Conservation (phyloP, 2,329 filamentous ascomycete genomes). For the Pseudomassariella vexata region DNA sequence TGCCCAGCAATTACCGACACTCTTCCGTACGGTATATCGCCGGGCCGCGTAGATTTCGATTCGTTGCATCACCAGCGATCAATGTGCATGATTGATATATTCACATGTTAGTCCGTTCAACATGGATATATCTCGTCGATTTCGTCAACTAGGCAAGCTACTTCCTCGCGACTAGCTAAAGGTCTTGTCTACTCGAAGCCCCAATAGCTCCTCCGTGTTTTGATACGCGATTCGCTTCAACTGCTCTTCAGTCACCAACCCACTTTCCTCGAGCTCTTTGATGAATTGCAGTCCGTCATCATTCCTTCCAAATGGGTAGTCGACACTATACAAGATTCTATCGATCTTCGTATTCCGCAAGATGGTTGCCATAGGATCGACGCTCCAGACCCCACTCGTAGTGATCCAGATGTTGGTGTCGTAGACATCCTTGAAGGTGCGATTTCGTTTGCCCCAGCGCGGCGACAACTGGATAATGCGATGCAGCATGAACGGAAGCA, state of each 20-base stretch:
- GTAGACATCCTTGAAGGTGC: conserved; percentile 43
- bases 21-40: too few species aligned
- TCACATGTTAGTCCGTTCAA: too few species aligned
- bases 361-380: conserved; percentile 39
- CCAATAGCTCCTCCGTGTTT: conserved; percentile 37
- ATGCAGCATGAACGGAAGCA: conserved; percentile 49
- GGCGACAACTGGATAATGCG: conserved; percentile 28
- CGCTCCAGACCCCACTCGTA: conserved; percentile 46
- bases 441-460: conserved; percentile 21
- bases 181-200: conserved; percentile 1
- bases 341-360: conserved; percentile 40
- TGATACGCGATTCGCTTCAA: conserved; percentile 41
- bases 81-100: too few species aligned
- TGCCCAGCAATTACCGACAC: too few species aligned
- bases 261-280: conserved; percentile 40
- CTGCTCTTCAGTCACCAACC: conserved; percentile 40
- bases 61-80: too few species aligned
- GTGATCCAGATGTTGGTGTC: conserved; percentile 52
- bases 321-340: conserved; percentile 48
- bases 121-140: too few species aligned
- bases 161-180: too few species aligned
- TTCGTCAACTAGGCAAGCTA: too few species aligned
- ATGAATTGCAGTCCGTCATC: conserved; percentile 42
- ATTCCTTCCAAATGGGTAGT: conserved; percentile 50
- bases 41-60: too few species aligned